Base-by-base conservation (phyloP, 116 monocot genomes). In the Zostera marina region DNA sequence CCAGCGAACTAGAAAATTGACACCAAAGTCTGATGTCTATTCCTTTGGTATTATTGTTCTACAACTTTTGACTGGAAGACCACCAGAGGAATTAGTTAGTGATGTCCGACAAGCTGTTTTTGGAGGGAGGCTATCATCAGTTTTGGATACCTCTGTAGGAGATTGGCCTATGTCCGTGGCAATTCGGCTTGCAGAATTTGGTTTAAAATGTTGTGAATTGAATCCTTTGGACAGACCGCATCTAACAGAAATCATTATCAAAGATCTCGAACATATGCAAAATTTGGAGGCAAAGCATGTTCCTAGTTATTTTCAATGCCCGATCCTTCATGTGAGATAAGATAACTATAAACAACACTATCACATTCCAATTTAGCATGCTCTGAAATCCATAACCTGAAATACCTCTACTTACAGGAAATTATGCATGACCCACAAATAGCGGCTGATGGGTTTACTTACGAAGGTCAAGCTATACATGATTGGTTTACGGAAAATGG, bases 401-500 rank as follows among this genome's bases (percentile, higher is more conserved):
- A 32, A 32, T 15, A 7, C 38, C 56, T 56, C 39, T 38, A 8
- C 15, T 40, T 38, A 32, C 74, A 91, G 91, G 91, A 91, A 73
- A 75, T 85, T 22, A 91, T 91, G 91, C 63, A 77, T 40, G 91
- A 91, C 41, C 91, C 91, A 2, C 79, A 81, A 22, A 70, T 79
- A 39, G 91, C 85, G 4, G 82, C 85, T 8, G 91, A 91, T 59
- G 91, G 91, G n/a, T 82, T 77, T 70, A 85, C 91, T 1, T 91
- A 91, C 11, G 91, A 91, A 68, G 75, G 77, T 13, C 63, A 44
- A 11, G 91, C 85, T 4, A 1, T 91, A 25, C 72, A 58, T 16
- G 76, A 55, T 13, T 91, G 81, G 91, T 54, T 91, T n/a, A n/a
- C n/a, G 8, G 59, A 63, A 8, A 77, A 61, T 40, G 91, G 85